Evolutionary conservation across 2,329 filamentous ascomycete species (phyloP).

Genomic region (Aspergillus ustus): DNA sequence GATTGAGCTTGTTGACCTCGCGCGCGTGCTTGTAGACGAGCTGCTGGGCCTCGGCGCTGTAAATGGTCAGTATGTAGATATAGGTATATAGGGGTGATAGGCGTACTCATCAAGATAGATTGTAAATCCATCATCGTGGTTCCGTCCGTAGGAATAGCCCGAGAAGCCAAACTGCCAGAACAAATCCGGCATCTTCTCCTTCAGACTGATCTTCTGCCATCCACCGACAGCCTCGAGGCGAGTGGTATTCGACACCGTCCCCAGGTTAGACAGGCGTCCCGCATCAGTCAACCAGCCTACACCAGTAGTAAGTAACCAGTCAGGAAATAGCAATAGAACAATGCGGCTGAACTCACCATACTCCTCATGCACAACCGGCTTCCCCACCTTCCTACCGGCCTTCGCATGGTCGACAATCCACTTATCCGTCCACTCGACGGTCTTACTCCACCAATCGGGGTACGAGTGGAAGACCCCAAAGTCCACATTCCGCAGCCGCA

Average conservation of each 20-base stretch:
- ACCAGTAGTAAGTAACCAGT: not conserved
- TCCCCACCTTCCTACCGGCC: slow-evolving; percentile 3
- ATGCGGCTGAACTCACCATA: slow-evolving; percentile 8
- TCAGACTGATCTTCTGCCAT: slow-evolving; percentile 21
- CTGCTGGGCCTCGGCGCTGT: slow-evolving; percentile 18
- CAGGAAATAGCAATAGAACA: not conserved
- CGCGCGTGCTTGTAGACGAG: slow-evolving; percentile 20
- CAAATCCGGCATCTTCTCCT: slow-evolving; percentile 22
- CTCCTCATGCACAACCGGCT: slow-evolving; percentile 23
- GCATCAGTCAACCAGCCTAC: slow-evolving; percentile 18
- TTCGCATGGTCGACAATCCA: slow-evolving; percentile 19
- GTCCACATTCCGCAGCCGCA: slow-evolving; percentile 18
- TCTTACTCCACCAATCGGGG: slow-evolving; percentile 24
- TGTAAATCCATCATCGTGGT: slow-evolving; percentile 22
- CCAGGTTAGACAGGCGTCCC: slow-evolving; percentile 13
- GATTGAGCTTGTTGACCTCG: slow-evolving; percentile 16
- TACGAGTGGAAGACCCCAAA: slow-evolving; percentile 23
- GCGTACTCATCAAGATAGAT: slow-evolving; percentile 22
- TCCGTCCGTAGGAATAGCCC: slow-evolving; percentile 19
- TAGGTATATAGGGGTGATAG: not conserved
- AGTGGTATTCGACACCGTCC: slow-evolving; percentile 20
- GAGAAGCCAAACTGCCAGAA: slow-evolving; percentile 22
- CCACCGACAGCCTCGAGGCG: slow-evolving; percentile 20
- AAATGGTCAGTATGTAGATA: not conserved
- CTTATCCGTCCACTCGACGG: slow-evolving; percentile 21